phyloP scores from a whole-genome alignment of 2,329 filamentous ascomycete genomes.

The Exophiala phaeomuriformis region DNA sequence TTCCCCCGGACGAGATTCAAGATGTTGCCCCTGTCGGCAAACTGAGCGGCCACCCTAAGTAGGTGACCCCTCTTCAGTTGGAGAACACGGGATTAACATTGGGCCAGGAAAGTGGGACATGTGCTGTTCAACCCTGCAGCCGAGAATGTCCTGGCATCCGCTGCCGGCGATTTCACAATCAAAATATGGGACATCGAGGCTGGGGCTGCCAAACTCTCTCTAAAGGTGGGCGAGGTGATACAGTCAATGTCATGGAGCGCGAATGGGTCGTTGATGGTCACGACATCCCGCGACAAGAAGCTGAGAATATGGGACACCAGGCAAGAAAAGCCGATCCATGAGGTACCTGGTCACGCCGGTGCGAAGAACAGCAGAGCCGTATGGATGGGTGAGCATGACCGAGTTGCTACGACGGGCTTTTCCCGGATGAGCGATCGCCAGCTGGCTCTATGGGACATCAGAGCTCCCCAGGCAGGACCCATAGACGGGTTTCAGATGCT shows the following conservation, averaged over 20 bases:
- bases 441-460: constrained; percentile 89
- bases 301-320: constrained; percentile 94
- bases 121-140: constrained; percentile 96
- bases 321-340: constrained; percentile 80
- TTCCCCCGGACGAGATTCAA: constrained; percentile 63
- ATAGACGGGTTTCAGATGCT: constrained; percentile 84
- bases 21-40: constrained; percentile 76
- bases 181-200: constrained; percentile 92
- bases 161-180: constrained; percentile 88
- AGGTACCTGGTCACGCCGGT: constrained; percentile 76
- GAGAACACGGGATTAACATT: constrained; percentile 16
- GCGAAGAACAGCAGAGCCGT: constrained; percentile 96
- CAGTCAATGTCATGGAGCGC: constrained; percentile 96
- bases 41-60: constrained; percentile 81
- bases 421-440: constrained; percentile 98
- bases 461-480: constrained; percentile 62
- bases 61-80: constrained; percentile 27
- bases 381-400: constrained; percentile 95
- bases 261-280: constrained; percentile 75
- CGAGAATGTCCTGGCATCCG: constrained; percentile 88
- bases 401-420: constrained; percentile 93
- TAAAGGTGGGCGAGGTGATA: constrained; percentile 86
- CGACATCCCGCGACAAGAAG: constrained; percentile 97
- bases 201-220: constrained; percentile 63
- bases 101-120: constrained; percentile 82